These are phyloP conservation scores for Teunomyces panamensis DNA, from an alignment of 805 yeast species.

Conservation along the genomic window DNA sequence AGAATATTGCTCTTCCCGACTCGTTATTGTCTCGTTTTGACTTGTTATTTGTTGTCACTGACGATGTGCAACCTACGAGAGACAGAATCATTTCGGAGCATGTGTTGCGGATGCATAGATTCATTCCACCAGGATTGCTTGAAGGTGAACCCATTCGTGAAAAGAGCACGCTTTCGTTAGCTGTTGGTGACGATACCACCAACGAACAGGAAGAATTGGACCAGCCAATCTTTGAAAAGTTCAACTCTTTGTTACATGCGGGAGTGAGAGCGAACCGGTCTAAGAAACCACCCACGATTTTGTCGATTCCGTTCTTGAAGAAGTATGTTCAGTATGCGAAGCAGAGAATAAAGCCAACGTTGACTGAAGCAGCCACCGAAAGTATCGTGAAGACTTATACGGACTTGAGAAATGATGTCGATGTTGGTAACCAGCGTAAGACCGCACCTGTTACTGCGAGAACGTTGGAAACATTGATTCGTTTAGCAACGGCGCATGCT, in stretches of 20 bases:
- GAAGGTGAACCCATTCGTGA: constrained; percentile 96
- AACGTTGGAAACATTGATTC: constrained; percentile 92
- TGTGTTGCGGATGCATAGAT: constrained; percentile 91
- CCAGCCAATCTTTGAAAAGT: constrained; percentile 77
- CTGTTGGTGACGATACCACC: constrained; percentile 67
- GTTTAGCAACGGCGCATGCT: constrained; percentile 95
- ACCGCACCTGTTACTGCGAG: constrained; percentile 98
- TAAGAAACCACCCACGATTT: constrained; percentile 28
- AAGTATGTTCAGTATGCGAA: constrained; percentile 94
- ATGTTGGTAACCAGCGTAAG: constrained; percentile 59
- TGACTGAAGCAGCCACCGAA: constrained; percentile 74
- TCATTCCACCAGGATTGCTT: constrained; percentile 76
- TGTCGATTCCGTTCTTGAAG: constrained; percentile 81
- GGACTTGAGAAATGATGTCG: constrained; percentile 72
- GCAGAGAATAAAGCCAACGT: constrained; percentile 76
- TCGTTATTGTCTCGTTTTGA: constrained; percentile 96
- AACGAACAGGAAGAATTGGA: constrained; percentile 44
- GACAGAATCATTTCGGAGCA: constrained; percentile 92
- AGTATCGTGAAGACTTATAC: constrained; percentile 80
- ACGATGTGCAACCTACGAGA: constrained; percentile 80
- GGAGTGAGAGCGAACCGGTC: constrained; percentile 48
- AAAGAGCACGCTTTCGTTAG: constrained; percentile 61
- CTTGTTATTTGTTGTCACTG: constrained; percentile 91
- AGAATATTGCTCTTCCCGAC: constrained; percentile 95
- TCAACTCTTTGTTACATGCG: constrained; percentile 76